Percentiles rank a stretch among this genome's conserved stretches.
Evolutionary conservation across 352 stramenopile genomes (phyloP).

Genomic region (Globisporangium viniferum): DNA sequence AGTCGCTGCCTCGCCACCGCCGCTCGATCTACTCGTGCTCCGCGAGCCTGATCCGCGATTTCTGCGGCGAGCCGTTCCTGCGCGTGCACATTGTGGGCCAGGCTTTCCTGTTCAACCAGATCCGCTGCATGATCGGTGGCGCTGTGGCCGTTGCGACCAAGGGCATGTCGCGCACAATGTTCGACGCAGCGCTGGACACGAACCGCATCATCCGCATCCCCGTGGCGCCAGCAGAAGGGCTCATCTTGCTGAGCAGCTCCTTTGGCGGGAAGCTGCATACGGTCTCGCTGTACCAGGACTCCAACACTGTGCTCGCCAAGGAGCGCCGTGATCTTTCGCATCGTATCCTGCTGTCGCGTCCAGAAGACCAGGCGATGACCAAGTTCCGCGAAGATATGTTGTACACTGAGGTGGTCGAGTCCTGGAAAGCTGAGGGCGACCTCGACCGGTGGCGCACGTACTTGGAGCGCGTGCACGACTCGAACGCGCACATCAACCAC

Average conservation of each 20-base stretch:
- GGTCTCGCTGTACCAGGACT: conserved; percentile 68
- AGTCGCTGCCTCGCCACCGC: conserved; percentile 60
- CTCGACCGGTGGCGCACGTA: conserved; percentile 57
- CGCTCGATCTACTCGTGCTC: conserved; percentile 79
- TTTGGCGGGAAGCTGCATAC: conserved; percentile 81
- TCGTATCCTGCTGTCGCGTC: conserved; percentile 45
- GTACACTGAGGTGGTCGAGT: conserved; percentile 58
- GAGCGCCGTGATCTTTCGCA: conserved; percentile 54
- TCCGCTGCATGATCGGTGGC: conserved; percentile 88
- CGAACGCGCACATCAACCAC: conserved; percentile 43
- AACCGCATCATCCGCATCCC: conserved; percentile 83
- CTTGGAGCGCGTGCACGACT: conserved; percentile 52
- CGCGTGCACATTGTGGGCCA: conserved; percentile 78
- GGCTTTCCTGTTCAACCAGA: conserved; percentile 88
- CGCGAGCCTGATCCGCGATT: conserved; percentile 54
- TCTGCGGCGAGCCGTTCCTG: conserved; percentile 59
- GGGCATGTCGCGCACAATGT: conserved; percentile 55
- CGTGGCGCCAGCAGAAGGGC: conserved; percentile 83
- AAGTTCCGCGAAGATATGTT: conserved; percentile 73
- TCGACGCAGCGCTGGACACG: conserved; percentile 77
- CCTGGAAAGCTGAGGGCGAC: conserved; percentile 49
- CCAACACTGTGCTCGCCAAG: conserved; percentile 58
- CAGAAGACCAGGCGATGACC: conserved; percentile 52
- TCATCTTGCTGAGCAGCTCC: conserved; percentile 79
- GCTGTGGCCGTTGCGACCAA: conserved; percentile 81